Evolutionary conservation across 257 asterid genomes (phyloP).

Genomic region (Avicennia marina): DNA sequence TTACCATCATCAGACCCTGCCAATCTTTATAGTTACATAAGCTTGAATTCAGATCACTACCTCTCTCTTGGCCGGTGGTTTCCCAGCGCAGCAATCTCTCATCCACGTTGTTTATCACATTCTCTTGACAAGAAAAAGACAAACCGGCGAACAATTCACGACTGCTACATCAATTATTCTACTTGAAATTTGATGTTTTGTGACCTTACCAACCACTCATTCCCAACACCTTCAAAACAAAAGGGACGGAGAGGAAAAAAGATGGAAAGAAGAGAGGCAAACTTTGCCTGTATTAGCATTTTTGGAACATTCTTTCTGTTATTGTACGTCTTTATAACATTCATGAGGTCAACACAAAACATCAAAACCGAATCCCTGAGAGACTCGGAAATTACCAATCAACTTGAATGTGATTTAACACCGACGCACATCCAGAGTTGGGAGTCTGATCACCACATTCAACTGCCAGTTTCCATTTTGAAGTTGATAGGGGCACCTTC

Average conservation of each 20-base stretch:
- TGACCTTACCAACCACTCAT: not conserved
- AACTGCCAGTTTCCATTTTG: constrained; percentile 10
- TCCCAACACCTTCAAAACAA: not conserved
- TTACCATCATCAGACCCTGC: not conserved
- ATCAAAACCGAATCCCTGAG: constrained; percentile 15
- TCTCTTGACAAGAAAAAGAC: not conserved
- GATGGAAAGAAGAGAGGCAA: constrained; percentile 3
- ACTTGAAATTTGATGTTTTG: not conserved
- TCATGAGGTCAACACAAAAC: constrained; percentile 8
- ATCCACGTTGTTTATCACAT: not conserved
- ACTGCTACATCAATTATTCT: not conserved
- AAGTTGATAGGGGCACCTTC: constrained; percentile 8
- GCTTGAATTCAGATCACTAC: constrained; percentile 13
- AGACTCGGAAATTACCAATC: constrained; percentile 6
- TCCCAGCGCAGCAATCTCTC: constrained; percentile 10
- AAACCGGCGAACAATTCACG: not conserved
- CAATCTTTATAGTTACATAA: not conserved
- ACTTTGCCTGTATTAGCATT: constrained; percentile 8
- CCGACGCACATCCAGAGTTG: constrained; percentile 15
- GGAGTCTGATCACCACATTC: constrained; percentile 6
- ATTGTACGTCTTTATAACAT: constrained; percentile 2
- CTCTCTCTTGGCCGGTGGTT: constrained; percentile 1
- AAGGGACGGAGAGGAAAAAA: not conserved
- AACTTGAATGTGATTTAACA: constrained; percentile 12
- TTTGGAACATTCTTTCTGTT: constrained; percentile 13